Evolutionary conservation across 768 basidiomycete species (phyloP).

Genomic region (Boletus eberwhitei): DNA sequence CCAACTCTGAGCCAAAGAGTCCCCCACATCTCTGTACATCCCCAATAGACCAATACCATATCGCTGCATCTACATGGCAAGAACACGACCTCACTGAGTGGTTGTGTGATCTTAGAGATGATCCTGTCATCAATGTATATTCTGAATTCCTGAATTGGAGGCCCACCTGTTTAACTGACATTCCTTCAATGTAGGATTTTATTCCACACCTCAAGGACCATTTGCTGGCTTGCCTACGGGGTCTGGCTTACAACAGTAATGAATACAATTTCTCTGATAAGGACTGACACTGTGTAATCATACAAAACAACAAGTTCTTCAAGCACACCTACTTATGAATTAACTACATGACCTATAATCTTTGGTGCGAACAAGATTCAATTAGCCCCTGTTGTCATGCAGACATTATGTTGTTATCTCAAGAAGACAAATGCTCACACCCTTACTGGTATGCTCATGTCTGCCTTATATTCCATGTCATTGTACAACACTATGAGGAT

Average conservation of each 20-base stretch:
- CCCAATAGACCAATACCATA: no score
- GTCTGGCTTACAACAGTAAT: slow-evolving; percentile 16
- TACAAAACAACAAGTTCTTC: slow-evolving; percentile 21
- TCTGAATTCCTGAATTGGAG: no score
- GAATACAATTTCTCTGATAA: slow-evolving; percentile 19
- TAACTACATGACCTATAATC: slow-evolving; percentile 29
- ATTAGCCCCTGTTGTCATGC: slow-evolving; percentile 33
- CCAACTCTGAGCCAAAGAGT: no score
- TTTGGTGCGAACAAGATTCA: slow-evolving; percentile 32
- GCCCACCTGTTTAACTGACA: not conserved
- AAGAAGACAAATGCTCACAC: slow-evolving; percentile 24
- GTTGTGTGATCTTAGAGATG: no score
- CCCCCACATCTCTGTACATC: no score
- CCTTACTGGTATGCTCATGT: slow-evolving; percentile 38
- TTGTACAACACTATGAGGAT: not conserved
- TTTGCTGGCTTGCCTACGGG: not conserved
- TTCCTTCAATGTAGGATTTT: not conserved
- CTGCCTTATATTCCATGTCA: slow-evolving; percentile 7
- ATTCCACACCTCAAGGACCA: not conserved
- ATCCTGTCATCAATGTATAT: no score
- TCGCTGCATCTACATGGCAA: no score
- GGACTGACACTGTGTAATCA: slow-evolving; percentile 12
- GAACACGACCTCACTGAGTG: no score
- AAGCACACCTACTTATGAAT: slow-evolving; percentile 14
- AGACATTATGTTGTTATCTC: slow-evolving; percentile 36